phyloP scores from a whole-genome alignment of 2,329 filamentous ascomycete genomes.

The Alternaria solani region DNA sequence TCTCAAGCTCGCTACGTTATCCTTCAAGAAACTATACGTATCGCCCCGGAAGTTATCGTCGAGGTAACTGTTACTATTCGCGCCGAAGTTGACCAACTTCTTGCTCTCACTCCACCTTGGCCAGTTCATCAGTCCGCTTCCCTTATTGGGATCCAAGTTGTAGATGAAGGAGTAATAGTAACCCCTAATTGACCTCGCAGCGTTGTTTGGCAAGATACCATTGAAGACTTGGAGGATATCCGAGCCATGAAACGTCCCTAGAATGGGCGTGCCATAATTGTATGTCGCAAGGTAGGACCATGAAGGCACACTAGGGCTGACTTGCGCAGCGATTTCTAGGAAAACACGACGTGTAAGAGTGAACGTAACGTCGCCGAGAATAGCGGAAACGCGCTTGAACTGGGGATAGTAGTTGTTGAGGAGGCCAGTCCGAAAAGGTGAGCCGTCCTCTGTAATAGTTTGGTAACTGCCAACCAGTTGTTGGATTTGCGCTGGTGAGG shows the following conservation, averaged over 20 bases:
- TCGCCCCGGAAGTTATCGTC: conserved; percentile 60
- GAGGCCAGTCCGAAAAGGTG: conserved; percentile 73
- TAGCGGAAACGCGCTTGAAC: conserved; percentile 78
- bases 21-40: conserved; percentile 54
- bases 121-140: conserved; percentile 57
- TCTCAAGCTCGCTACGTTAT: conserved; percentile 30
- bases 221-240: conserved; percentile 76
- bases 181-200: conserved; percentile 65
- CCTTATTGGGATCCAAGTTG: conserved; percentile 73
- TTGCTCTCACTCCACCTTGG: conserved; percentile 62
- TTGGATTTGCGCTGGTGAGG: conserved; percentile 61
- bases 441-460: conserved; percentile 65
- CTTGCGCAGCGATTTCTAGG: conserved; percentile 58
- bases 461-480: conserved; percentile 70
- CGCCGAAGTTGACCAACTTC: conserved; percentile 61
- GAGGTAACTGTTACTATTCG: conserved; percentile 49
- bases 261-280: conserved; percentile 71
- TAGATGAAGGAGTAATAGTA: conserved; percentile 80
- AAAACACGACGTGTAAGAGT: conserved; percentile 74
- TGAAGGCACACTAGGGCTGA: conserved; percentile 66
- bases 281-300: conserved; percentile 83
- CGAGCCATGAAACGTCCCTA: conserved; percentile 78
- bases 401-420: conserved; percentile 78
- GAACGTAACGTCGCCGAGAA: conserved; percentile 79
- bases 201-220: conserved; percentile 69